Evolutionary conservation across 2,329 filamentous ascomycete genomes (phyloP).

Genomic region (Hymenotorrendiella dingleyae): DNA sequence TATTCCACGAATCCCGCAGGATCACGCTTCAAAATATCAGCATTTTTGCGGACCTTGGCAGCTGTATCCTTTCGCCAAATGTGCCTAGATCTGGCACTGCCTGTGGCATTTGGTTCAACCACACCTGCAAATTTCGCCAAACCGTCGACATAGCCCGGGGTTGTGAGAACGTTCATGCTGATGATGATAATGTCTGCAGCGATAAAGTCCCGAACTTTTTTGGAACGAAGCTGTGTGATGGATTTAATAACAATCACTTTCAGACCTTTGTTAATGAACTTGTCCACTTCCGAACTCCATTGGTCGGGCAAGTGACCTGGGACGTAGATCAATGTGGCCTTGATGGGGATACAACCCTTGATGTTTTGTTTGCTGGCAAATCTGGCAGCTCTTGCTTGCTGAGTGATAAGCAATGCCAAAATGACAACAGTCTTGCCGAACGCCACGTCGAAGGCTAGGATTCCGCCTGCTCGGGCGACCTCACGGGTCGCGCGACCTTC

Average conservation of each 20-base stretch:
- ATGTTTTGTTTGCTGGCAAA: not conserved
- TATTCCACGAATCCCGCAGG: slow-evolving; percentile 22
- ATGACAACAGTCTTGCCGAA: slow-evolving; percentile 62
- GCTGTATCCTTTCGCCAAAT: slow-evolving; percentile 46
- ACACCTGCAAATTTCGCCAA: slow-evolving; percentile 44
- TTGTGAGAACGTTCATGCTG: slow-evolving; percentile 43
- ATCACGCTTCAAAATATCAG: slow-evolving; percentile 9
- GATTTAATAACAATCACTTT: slow-evolving; percentile 39
- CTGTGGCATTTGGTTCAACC: slow-evolving; percentile 33
- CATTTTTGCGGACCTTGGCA: slow-evolving; percentile 36
- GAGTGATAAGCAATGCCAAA: slow-evolving; percentile 48
- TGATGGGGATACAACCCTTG: slow-evolving; percentile 31
- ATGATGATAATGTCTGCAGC: slow-evolving; percentile 50
- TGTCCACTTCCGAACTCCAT: slow-evolving; percentile 50
- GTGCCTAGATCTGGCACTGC: slow-evolving; percentile 34
- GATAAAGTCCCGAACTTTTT: slow-evolving; percentile 39
- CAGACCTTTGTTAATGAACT: slow-evolving; percentile 32
- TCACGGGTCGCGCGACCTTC: slow-evolving; percentile 44
- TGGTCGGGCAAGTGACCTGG: slow-evolving; percentile 50
- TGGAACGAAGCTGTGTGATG: slow-evolving; percentile 33
- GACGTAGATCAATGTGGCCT: slow-evolving; percentile 55
- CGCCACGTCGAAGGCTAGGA: slow-evolving; percentile 58
- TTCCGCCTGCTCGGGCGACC: slow-evolving; percentile 47
- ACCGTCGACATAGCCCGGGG: slow-evolving; percentile 40
- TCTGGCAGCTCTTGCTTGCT: slow-evolving; percentile 28